Conservation (phyloP, 2,329 filamentous ascomycete genomes). For the Lasiodiplodia theobromae region DNA sequence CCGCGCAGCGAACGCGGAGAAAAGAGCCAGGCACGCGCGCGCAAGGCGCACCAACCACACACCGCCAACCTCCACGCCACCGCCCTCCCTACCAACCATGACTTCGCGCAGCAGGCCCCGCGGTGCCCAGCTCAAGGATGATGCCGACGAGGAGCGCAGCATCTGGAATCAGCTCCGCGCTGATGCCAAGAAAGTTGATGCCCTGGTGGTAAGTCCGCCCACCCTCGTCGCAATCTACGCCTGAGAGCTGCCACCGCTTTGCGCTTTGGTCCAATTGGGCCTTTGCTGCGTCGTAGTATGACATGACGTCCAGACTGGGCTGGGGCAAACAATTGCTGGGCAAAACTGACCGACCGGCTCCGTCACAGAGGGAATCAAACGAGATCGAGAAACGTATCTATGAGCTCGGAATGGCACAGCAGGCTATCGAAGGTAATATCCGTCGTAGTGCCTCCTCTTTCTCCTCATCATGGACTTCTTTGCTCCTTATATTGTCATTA, state of each 20-base stretch:
- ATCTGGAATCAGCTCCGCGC: conserved; percentile 58
- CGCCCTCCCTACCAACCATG: conserved; percentile 41
- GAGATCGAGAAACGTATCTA: conserved; percentile 29
- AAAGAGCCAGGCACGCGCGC: conserved; percentile 26
- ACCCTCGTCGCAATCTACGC: background rate
- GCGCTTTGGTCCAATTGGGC: background rate
- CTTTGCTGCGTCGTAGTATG: background rate
- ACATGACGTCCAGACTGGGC: background rate
- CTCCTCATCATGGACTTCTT: background rate
- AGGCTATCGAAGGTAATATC: conserved; percentile 24
- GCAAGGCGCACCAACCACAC: conserved; percentile 7
- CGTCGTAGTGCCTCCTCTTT: background rate
- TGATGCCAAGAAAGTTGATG: conserved; percentile 55
- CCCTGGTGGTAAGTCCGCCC: conserved; percentile 53
- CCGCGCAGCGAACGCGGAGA: conserved; percentile 24
- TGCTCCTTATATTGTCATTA: background rate
- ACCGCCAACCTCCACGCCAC: background rate
- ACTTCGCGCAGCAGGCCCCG: conserved; percentile 55
- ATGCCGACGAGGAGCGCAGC: conserved; percentile 58
- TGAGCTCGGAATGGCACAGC: conserved; percentile 27
- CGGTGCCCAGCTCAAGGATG: conserved; percentile 54
- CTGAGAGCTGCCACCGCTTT: background rate
- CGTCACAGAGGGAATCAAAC: conserved; percentile 28
- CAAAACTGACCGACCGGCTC: background rate
- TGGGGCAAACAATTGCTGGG: background rate